phyloP scores from a whole-genome alignment of 306 rosid genomes.

The Argentina anserina region DNA sequence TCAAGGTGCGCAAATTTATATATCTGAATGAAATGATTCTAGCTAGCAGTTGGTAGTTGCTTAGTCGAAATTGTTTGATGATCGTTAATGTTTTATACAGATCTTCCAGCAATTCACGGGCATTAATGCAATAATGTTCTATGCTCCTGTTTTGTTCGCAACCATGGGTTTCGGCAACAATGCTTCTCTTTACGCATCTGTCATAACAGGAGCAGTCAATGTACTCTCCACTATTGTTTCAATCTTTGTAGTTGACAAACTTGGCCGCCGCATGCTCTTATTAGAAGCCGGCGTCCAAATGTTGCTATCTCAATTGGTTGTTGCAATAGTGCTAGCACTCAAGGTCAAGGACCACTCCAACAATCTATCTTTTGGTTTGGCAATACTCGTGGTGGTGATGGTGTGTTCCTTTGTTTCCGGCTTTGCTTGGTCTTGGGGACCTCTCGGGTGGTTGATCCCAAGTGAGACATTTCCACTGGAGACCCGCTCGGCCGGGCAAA shows the following conservation, averaged over 20 bases:
- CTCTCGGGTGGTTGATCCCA: conserved; percentile 78
- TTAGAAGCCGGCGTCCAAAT: conserved; percentile 76
- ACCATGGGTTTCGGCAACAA: conserved; percentile 65
- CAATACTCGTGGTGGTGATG: conserved; percentile 55
- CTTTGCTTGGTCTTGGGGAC: conserved; percentile 96
- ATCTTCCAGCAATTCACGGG: conserved; percentile 88
- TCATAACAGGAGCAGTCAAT: conserved; percentile 67
- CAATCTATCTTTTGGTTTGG: conserved; percentile 30
- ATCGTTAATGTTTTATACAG: conserved; percentile 27
- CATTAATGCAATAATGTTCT: conserved; percentile 86
- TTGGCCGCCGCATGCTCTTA: conserved; percentile 54
- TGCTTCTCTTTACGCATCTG: conserved; percentile 71
- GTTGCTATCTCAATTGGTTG: conserved; percentile 60
- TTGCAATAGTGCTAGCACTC: conserved; percentile 51
- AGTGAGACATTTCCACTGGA: conserved; percentile 83
- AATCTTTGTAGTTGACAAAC: conserved; percentile 59
- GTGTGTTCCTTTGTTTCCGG: conserved; percentile 59
- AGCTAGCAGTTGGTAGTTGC: not conserved
- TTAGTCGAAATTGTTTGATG: not conserved
- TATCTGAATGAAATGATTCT: not conserved
- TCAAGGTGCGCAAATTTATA: not conserved
- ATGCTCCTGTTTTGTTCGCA: conserved; percentile 65
- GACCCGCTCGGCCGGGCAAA: conserved; percentile 71
- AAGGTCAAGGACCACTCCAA: conserved; percentile 47
- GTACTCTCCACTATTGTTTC: conserved; percentile 64